Percentiles rank a stretch among this genome's conserved stretches.
These are phyloP conservation scores for Thuja plicata DNA, from an alignment of 83 land plant species.

Conservation along the genomic window DNA sequence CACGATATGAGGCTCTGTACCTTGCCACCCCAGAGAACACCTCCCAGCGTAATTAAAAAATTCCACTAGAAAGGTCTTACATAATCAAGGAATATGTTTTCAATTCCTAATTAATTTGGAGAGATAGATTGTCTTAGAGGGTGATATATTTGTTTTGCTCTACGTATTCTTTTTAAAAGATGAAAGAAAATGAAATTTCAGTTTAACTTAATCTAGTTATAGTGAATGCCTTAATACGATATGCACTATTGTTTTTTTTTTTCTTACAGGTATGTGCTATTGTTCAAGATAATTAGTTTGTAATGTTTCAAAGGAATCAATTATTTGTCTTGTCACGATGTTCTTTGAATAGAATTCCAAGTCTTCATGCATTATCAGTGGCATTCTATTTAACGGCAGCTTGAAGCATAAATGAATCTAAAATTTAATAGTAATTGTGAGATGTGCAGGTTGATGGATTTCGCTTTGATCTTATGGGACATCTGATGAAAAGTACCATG, in stretches of 20 bases:
- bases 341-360: background rate
- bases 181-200: background rate
- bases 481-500: constrained; percentile 92
- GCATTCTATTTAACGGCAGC: background rate
- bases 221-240: background rate
- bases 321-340: background rate
- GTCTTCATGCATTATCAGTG: background rate
- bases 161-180: background rate
- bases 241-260: background rate
- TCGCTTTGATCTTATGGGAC: constrained; percentile 98
- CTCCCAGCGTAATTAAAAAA: background rate
- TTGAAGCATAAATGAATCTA: background rate
- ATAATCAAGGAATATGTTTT: background rate
- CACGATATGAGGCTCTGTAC: no score
- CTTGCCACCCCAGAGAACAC: no score
- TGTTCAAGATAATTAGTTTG: background rate
- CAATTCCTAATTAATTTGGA: background rate
- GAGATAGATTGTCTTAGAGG: background rate
- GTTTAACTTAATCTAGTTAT: background rate
- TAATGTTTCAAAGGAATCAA: background rate
- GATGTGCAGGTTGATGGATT: constrained; percentile 93
- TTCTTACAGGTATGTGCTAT: background rate
- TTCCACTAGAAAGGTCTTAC: background rate
- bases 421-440: constrained; percentile 1
- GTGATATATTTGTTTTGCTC: background rate